phyloP scores from a whole-genome alignment of 495 filamentous ascomycete genomes.

The Penicillium manginii region DNA sequence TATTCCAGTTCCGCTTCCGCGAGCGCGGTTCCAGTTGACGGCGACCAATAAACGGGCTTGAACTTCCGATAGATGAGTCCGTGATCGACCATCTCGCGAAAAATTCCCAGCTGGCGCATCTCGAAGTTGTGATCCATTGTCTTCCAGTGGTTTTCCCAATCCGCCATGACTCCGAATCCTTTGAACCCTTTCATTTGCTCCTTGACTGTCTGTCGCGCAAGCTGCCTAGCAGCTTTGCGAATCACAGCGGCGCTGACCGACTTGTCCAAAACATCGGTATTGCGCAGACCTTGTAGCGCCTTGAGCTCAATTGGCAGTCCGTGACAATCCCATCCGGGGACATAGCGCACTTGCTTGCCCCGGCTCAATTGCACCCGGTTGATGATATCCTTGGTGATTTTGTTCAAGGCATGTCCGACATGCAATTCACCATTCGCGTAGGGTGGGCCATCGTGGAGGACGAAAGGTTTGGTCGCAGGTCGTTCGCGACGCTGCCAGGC shows the following conservation, averaged over 20 bases:
- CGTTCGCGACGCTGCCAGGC: conserved; percentile 75
- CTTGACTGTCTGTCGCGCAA: conserved; percentile 75
- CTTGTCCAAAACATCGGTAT: conserved; percentile 22
- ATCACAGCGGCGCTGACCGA: conserved; percentile 48
- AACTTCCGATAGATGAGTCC: conserved; percentile 85
- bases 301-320: conserved; percentile 97
- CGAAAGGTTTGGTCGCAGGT: conserved; percentile 63
- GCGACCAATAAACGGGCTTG: conserved; percentile 97
- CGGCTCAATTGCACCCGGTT: conserved; percentile 76
- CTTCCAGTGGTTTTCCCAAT: conserved; percentile 90
- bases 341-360: conserved; percentile 79
- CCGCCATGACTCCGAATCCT: conserved; percentile 87
- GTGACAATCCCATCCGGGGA: conserved; percentile 98
- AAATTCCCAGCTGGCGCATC: conserved; percentile 81
- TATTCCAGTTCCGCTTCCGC: conserved; percentile 98
- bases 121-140: conserved; percentile 92
- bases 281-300: conserved; percentile 69
- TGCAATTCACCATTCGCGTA: conserved; percentile 97
- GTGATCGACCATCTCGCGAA: conserved; percentile 80
- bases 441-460: conserved; percentile 94
- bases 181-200: conserved; percentile 83
- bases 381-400: conserved; percentile 94
- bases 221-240: conserved; percentile 69
- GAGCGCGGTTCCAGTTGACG: conserved; percentile 84
- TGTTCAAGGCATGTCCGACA: conserved; percentile 97